Evolutionary conservation across 441 rosid species (phyloP).

Genomic region (Mallotus japonicus): DNA sequence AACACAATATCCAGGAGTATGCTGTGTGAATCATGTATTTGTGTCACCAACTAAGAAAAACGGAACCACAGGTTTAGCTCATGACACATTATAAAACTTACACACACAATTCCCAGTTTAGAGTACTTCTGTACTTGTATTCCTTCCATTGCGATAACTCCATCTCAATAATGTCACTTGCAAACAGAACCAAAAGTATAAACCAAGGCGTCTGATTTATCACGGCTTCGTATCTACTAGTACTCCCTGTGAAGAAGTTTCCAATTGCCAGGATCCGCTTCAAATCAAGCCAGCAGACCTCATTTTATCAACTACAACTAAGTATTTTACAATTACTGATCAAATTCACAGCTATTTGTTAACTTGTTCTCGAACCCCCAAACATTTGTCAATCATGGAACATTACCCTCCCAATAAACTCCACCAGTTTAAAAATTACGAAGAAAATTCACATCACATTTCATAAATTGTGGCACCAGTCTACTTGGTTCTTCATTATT

Average conservation of each 20-base stretch:
- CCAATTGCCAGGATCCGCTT: too few species aligned
- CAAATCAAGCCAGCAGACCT: too few species aligned
- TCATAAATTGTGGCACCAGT: background rate
- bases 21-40: too few species aligned
- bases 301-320: background rate
- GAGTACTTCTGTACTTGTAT: background rate
- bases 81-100: background rate
- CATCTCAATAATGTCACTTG: background rate
- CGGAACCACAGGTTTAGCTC: background rate
- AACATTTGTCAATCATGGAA: background rate
- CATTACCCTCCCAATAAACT: background rate
- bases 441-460: background rate
- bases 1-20: background rate
- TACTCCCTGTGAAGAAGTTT: background rate
- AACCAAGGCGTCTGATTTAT: background rate
- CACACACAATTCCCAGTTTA: background rate
- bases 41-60: background rate
- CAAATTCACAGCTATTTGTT: background rate
- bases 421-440: background rate
- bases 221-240: background rate
- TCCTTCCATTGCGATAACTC: background rate
- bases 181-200: background rate
- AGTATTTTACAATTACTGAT: background rate
- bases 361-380: background rate
- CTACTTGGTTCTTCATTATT: background rate